Evolutionary conservation across 345 rosid genomes (phyloP).

Genomic region (Brassica rapa): DNA sequence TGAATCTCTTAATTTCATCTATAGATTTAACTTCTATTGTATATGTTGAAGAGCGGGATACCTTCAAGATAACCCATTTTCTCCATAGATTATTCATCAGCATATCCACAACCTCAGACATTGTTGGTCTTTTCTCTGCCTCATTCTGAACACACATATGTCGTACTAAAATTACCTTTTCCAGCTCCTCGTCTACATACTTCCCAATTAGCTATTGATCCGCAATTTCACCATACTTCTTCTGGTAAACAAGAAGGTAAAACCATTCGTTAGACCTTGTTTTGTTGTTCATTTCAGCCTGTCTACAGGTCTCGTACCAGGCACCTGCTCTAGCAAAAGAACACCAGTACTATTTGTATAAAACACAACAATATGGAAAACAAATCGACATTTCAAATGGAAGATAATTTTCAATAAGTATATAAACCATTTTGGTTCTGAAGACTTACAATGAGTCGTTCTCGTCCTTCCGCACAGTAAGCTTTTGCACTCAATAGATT

Average conservation of each 20-base stretch:
- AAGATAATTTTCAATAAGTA: background rate
- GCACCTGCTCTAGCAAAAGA: constrained; percentile 67
- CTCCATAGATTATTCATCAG: constrained; percentile 54
- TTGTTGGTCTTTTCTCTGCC: constrained; percentile 65
- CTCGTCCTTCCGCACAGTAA: too few species aligned
- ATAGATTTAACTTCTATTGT: constrained; percentile 33
- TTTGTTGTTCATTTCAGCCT: constrained; percentile 47
- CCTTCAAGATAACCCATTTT: constrained; percentile 6
- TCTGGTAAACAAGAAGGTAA: constrained; percentile 54
- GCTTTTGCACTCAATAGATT: too few species aligned
- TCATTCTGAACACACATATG: constrained; percentile 69
- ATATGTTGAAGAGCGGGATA: constrained; percentile 55
- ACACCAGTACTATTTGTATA: constrained; percentile 76
- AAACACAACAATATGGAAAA: background rate
- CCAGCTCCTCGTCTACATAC: constrained; percentile 65
- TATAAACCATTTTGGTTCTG: background rate
- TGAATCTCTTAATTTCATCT: constrained; percentile 56
- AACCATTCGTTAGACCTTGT: constrained; percentile 79
- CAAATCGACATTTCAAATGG: background rate
- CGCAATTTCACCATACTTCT: constrained; percentile 65
- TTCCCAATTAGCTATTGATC: constrained; percentile 67
- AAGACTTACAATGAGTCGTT: constrained; percentile 47
- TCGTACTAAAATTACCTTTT: constrained; percentile 54
- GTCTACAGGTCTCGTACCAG: constrained; percentile 76
- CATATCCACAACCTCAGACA: constrained; percentile 71